phyloP scores from a whole-genome alignment of 2,329 filamentous ascomycete species.

The Neurospora sp. region DNA sequence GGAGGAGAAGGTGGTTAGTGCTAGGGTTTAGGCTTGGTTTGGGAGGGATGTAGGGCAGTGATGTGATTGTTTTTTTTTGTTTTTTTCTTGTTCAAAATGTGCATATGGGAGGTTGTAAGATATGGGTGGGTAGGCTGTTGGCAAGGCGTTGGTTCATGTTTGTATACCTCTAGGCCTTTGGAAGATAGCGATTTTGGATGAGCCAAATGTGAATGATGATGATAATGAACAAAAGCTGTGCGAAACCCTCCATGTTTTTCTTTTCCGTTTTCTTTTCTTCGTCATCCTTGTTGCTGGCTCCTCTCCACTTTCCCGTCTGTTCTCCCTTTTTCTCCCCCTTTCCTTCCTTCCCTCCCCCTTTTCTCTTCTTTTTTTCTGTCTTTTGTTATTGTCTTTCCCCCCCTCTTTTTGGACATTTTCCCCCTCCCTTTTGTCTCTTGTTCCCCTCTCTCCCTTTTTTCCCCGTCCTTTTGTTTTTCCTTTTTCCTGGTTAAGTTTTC shows the following conservation, averaged over 20 bases:
- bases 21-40: not conserved
- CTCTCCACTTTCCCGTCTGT: not conserved
- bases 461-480: not conserved
- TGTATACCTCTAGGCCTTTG: not conserved
- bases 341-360: not conserved
- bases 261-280: not conserved
- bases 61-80: not conserved
- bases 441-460: no score
- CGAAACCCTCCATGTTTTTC: rapidly evolving
- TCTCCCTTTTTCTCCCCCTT: not conserved
- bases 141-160: not conserved
- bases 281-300: no score
- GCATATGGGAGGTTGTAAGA: not conserved
- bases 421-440: no score
- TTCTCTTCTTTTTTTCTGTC: not conserved
- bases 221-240: not conserved
- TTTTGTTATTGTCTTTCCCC: no score
- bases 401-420: no score
- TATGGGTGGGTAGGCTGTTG: not conserved
- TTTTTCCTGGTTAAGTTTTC: not conserved
- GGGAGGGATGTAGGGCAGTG: not conserved
- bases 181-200: not conserved
- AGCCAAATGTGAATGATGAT: not conserved
- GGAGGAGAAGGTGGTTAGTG: not conserved
- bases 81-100: not conserved